phyloP scores from a whole-genome alignment of 2,329 filamentous ascomycete genomes.

The Basipetospora chlamydospora region DNA sequence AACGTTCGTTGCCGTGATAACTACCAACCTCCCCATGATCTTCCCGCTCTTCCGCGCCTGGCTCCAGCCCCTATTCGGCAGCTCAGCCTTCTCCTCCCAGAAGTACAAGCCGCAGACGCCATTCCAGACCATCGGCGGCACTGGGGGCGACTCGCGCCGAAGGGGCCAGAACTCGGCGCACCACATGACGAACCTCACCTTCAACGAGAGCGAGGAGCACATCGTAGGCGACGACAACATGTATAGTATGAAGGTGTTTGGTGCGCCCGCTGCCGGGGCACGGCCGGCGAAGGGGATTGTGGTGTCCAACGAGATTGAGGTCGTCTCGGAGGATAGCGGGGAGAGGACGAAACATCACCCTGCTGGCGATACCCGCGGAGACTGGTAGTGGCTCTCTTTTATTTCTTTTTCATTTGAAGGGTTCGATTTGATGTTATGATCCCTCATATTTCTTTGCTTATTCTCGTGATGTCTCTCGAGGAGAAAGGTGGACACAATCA shows the following conservation, averaged over 20 bases:
- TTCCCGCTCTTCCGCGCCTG: conserved; percentile 28
- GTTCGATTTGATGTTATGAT: too few relatives aligned
- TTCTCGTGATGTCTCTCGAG: too few relatives aligned
- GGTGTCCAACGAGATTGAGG: conserved; percentile 25
- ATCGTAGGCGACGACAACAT: conserved; percentile 29
- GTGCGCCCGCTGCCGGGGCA: conserved; percentile 8
- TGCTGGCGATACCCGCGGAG: too few relatives aligned
- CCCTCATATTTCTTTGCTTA: too few relatives aligned
- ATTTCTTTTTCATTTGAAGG: too few relatives aligned
- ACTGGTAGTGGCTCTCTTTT: too few relatives aligned
- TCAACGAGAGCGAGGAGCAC: conserved; percentile 22
- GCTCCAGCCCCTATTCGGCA: conserved; percentile 19
- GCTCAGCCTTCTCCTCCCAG: too few relatives aligned
- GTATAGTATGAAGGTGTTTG: conserved; percentile 17
- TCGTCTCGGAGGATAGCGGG: conserved; percentile 15
- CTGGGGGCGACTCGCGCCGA: not conserved
- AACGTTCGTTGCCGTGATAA: conserved; percentile 27
- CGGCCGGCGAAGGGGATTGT: conserved; percentile 17
- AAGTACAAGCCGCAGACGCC: too few relatives aligned
- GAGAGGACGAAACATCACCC: too few relatives aligned
- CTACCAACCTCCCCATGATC: conserved; percentile 28
- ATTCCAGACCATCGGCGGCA: conserved; percentile 5
- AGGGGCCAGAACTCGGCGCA: conserved; percentile 11
- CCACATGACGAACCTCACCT: conserved; percentile 21
- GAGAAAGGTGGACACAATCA: too few relatives aligned